These are phyloP conservation scores for Corrigiola litoralis DNA, from an alignment of 179 eudicot genomes.

Conservation along the genomic window DNA sequence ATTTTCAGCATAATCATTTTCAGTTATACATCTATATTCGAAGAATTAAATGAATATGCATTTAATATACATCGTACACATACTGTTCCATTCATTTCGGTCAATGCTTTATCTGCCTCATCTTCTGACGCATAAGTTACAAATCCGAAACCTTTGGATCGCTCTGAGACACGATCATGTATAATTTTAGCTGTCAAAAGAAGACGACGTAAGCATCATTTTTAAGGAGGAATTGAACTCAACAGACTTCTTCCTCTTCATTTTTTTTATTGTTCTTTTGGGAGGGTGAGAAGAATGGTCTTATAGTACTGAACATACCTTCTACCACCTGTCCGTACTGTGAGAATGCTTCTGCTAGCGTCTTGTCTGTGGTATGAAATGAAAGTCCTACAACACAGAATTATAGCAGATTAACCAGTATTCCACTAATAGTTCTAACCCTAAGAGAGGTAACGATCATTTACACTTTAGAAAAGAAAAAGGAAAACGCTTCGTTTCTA, in stretches of 20 bases:
- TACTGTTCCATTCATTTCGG: conserved; percentile 73
- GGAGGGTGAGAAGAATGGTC: not conserved
- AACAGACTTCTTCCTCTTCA: not conserved
- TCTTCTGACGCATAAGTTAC: conserved; percentile 68
- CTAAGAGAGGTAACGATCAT: not conserved
- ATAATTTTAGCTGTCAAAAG: conserved; percentile 52
- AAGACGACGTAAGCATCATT: not conserved
- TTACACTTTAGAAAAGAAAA: not conserved
- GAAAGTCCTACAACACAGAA: conserved; percentile 51
- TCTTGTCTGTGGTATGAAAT: conserved; percentile 64
- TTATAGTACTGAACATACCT: conserved; percentile 25
- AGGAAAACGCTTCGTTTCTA: not conserved
- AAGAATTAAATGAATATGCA: not conserved
- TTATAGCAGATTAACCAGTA: not conserved
- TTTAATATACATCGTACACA: not conserved
- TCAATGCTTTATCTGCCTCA: conserved; percentile 66
- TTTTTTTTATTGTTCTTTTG: not conserved
- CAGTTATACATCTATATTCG: not conserved
- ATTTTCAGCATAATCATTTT: conserved; percentile 13
- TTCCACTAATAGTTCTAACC: not conserved
- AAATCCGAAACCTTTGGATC: conserved; percentile 77
- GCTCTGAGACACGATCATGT: conserved; percentile 55
- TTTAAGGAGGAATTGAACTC: not conserved
- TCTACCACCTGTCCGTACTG: conserved; percentile 71
- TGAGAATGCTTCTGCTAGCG: conserved; percentile 58